Evolutionary conservation across 75 land plant species (phyloP), one percentile per base, ranked within the genome.

Genomic region (Pinus taeda): DNA sequence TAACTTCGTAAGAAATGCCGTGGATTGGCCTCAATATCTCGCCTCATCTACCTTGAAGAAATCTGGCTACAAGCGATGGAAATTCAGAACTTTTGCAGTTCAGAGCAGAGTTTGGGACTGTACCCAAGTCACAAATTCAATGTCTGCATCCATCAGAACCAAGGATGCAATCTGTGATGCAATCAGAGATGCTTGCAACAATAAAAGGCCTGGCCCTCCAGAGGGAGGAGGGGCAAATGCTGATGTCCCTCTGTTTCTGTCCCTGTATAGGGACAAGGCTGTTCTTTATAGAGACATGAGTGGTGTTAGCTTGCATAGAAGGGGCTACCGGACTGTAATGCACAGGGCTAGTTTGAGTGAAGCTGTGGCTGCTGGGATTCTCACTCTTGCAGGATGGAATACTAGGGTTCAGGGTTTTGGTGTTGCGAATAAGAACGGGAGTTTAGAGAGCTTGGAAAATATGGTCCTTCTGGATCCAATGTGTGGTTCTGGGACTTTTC

Each of bases 81-180:
- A 13, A 45, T 83, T 84, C 76, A 76, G 84, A 61, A 77, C 85
- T 20, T 86, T 86, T 69, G 60, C 86, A 21, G 82, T 86, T 39
- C 82, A 86, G 45, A 79, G 79, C 59, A 74, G 86, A 45, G 82
- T 86, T 2, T 82, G 75, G 78, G 79, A 79, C 72, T 86, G 88
- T 57, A 42, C 71, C 0, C 77, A 57, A 18, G 82, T 86, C 33
- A 74, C 88, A 45, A 86, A 76, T 62, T 76, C 88, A 24, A 71
- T 71, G 75, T 76, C 76, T 26, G 86, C 88, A 64, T 79, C 86
- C 29, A 74, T 58, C 55, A 71, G 88, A 69, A 82, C 88, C 57
- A 86, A 86, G 65, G 88, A 86, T 59, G 88, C 88, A 14, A 86
- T 86, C 66, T 86, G 88, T 60, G 88, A 86, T 73, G 71, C 77